phyloP scores from a whole-genome alignment of 768 basidiomycete genomes.

The Gyrodon lividus region DNA sequence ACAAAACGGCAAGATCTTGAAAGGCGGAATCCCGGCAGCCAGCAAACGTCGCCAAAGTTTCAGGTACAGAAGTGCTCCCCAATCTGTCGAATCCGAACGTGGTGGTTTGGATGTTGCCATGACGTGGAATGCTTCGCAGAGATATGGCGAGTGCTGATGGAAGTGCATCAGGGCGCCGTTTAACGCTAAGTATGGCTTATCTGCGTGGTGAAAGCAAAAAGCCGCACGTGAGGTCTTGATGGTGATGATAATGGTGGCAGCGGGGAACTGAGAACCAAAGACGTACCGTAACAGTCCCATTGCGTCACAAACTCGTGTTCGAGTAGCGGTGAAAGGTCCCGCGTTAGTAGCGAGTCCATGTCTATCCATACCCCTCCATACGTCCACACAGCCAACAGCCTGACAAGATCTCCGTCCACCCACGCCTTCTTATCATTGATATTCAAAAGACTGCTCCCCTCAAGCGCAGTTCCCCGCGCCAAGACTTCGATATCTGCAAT shows the following conservation, averaged over 20 bases:
- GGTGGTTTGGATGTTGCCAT: conserved; percentile 78
- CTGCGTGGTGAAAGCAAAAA: conserved; percentile 33
- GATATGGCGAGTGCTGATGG: conserved; percentile 85
- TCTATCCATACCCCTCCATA: conserved; percentile 96
- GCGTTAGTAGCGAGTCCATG: conserved; percentile 92
- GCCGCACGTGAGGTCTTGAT: not conserved
- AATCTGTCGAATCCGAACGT: conserved; percentile 79
- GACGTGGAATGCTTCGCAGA: conserved; percentile 94
- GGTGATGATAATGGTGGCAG: not conserved
- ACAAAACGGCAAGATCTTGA: conserved; percentile 93
- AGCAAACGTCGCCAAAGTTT: conserved; percentile 88
- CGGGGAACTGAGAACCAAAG: not conserved
- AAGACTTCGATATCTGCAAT: conserved; percentile 65
- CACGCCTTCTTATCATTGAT: conserved; percentile 79
- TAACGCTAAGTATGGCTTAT: conserved; percentile 73
- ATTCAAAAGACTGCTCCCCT: conserved; percentile 59
- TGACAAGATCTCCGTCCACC: conserved; percentile 93
- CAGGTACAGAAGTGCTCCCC: conserved; percentile 90
- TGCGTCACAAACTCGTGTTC: conserved; percentile 98
- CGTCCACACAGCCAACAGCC: conserved; percentile 84
- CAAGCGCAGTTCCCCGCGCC: conserved; percentile 75
- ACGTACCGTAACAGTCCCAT: conserved; percentile 96
- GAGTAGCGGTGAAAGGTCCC: conserved; percentile 80
- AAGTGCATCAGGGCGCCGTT: conserved; percentile 98
- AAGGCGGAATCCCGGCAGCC: conserved; percentile 69